A percentile compares a stretch with the other conserved stretches of the same genome.
phyloP scores from a whole-genome alignment of 2,329 filamentous ascomycete species.

The Colletotrichum sp. region DNA sequence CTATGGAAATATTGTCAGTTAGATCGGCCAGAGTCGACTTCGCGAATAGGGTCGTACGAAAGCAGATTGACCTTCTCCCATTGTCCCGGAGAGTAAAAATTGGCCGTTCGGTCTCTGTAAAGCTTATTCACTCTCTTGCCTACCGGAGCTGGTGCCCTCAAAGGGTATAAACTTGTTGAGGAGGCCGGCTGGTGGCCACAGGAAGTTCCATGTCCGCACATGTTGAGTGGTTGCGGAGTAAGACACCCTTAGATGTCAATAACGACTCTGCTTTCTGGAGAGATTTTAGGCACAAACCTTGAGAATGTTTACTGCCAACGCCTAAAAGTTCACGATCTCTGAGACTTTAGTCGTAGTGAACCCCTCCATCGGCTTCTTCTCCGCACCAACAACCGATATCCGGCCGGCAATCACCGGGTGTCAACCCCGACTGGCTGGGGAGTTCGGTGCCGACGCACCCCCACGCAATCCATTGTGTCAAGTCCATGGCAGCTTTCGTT shows the following conservation, averaged over 20 bases:
- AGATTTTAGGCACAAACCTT: neutral
- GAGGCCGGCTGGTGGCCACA: neutral
- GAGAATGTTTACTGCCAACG: neutral
- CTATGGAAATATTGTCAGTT: neutral
- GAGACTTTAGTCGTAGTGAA: neutral
- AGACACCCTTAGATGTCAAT: neutral
- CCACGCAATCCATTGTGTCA: neutral
- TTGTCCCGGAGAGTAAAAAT: slow-evolving; percentile 25
- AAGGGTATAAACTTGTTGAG: slow-evolving; percentile 6
- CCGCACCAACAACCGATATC: neutral
- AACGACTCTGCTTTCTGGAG: neutral
- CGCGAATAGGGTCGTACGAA: neutral
- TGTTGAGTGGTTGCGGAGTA: neutral
- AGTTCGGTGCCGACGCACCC: neutral
- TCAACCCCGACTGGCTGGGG: neutral
- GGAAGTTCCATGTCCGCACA: slow-evolving; percentile 1
- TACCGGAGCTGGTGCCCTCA: slow-evolving; percentile 1
- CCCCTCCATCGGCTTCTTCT: neutral
- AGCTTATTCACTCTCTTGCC: slow-evolving; percentile 15
- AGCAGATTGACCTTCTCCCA: slow-evolving; percentile 26
- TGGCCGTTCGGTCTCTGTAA: slow-evolving; percentile 23
- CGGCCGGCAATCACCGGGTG: neutral
- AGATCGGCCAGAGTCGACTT: neutral
- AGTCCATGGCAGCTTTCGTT: neutral
- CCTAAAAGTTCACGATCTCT: neutral